Conservation (phyloP, 73 alveolate genomes). For the Paraurostyla sp. region DNA sequence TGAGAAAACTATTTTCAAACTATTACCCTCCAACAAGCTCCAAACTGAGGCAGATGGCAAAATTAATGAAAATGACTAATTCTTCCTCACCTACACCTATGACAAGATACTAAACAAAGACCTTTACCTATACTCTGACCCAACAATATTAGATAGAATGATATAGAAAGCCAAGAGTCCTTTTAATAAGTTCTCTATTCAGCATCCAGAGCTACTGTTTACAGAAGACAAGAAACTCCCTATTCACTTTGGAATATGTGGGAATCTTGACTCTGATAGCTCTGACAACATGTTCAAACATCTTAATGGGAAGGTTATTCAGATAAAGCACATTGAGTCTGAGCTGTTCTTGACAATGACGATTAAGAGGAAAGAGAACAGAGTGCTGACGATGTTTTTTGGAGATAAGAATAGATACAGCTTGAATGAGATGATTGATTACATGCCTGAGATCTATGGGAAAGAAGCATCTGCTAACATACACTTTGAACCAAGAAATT, state of each 20-base stretch:
- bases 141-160: not conserved
- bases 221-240: constrained; percentile 36
- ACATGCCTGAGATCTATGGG: constrained; percentile 15
- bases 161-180: not conserved
- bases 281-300: not conserved
- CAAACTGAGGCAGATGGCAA: constrained; percentile 47
- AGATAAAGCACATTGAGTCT: constrained; percentile 52
- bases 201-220: not conserved
- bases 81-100: constrained; percentile 12
- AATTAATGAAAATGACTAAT: not conserved
- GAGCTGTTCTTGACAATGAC: constrained; percentile 27
- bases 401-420: constrained; percentile 44
- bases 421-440: constrained; percentile 15
- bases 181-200: not conserved
- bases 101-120: constrained; percentile 61
- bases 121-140: constrained; percentile 15
- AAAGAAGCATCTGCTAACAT: constrained; percentile 8
- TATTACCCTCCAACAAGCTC: constrained; percentile 13
- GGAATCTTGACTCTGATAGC: not conserved
- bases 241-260: not conserved
- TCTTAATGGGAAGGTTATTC: constrained; percentile 38
- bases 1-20: constrained; percentile 39
- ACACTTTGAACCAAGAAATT: constrained; percentile 43
- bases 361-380: constrained; percentile 45
- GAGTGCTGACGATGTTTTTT: not conserved